These are phyloP conservation scores for Phyllosticta citribraziliensis DNA, from an alignment of 2,329 filamentous ascomycete species.

Conservation along the genomic window DNA sequence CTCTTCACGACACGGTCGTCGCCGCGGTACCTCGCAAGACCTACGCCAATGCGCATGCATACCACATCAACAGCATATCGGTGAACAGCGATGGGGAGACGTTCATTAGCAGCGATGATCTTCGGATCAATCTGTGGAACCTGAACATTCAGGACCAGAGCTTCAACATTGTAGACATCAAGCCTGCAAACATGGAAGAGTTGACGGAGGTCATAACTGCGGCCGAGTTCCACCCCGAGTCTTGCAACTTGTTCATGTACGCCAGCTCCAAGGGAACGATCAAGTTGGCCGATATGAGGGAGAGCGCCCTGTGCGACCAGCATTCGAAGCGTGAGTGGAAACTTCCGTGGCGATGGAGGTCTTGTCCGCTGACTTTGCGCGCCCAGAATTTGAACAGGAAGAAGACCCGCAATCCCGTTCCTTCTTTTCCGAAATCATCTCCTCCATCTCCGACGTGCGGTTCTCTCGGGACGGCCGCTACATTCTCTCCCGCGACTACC, in stretches of 20 bases:
- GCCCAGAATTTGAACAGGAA: conserved; percentile 91
- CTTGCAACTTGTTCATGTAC: conserved; percentile 99
- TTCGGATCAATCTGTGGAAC: conserved; percentile 98
- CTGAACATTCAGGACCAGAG: conserved; percentile 98
- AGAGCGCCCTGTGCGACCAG: conserved; percentile 90
- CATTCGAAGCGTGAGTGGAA: conserved; percentile 75
- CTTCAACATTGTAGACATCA: conserved; percentile 99
- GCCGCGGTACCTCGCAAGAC: conserved; percentile 91
- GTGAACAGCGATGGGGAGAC: conserved; percentile 99
- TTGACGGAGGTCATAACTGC: conserved; percentile 97
- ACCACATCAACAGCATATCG: conserved; percentile 99
- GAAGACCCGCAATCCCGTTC: conserved; percentile 94
- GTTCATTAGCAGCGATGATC: conserved; percentile 96
- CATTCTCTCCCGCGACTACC: conserved; percentile 93
- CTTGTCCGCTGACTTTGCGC: background rate
- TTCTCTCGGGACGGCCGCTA: conserved; percentile 96
- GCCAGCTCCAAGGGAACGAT: conserved; percentile 98
- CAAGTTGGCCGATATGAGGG: conserved; percentile 96
- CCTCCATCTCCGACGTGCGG: conserved; percentile 95
- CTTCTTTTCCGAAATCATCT: conserved; percentile 99
- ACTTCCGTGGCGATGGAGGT: conserved; percentile 12
- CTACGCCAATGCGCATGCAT: conserved; percentile 96
- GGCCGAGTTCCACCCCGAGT: conserved; percentile 90
- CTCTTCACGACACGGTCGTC: conserved; percentile 96
- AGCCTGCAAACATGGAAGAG: conserved; percentile 99